Conservation (phyloP, 345 rosid genomes). For the Bruguiera sexangula region DNA sequence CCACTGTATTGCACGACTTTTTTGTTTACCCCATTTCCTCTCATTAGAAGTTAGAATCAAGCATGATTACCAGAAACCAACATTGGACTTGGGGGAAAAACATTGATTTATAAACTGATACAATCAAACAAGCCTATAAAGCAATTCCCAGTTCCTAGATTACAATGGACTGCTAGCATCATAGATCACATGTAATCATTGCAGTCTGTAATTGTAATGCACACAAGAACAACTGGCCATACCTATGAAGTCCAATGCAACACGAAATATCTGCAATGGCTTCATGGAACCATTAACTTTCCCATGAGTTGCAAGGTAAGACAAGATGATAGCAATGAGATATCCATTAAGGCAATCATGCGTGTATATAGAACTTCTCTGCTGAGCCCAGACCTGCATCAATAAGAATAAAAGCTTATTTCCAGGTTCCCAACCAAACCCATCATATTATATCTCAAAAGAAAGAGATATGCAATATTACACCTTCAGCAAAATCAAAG, state of each 20-base stretch:
- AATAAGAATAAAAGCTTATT: conserved; percentile 5
- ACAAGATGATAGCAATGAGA: conserved; percentile 61
- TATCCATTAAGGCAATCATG: conserved; percentile 86
- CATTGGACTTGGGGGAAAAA: too few species aligned
- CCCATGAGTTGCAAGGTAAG: conserved; percentile 55
- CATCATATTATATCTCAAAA: conserved; percentile 11
- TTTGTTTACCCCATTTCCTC: neutral
- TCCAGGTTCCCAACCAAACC: neutral
- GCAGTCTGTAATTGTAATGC: neutral
- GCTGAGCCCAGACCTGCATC: conserved; percentile 82
- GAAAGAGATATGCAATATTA: neutral
- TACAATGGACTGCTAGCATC: neutral
- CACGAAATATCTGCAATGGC: conserved; percentile 69
- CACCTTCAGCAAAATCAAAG: conserved; percentile 78
- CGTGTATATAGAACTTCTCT: conserved; percentile 66
- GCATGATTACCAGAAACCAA: too few species aligned
- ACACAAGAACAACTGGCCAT: conserved; percentile 22
- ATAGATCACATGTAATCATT: neutral
- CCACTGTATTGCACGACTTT: neutral
- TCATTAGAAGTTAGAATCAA: neutral
- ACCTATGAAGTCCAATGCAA: conserved; percentile 73
- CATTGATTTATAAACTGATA: too few species aligned
- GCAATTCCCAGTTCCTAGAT: too few species aligned
- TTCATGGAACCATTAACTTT: conserved; percentile 64
- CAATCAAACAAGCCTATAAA: too few species aligned